These are phyloP conservation scores for Mucor lusitanicus DNA, from an alignment of 371 early-diverging fungal species.

Conservation along the genomic window DNA sequence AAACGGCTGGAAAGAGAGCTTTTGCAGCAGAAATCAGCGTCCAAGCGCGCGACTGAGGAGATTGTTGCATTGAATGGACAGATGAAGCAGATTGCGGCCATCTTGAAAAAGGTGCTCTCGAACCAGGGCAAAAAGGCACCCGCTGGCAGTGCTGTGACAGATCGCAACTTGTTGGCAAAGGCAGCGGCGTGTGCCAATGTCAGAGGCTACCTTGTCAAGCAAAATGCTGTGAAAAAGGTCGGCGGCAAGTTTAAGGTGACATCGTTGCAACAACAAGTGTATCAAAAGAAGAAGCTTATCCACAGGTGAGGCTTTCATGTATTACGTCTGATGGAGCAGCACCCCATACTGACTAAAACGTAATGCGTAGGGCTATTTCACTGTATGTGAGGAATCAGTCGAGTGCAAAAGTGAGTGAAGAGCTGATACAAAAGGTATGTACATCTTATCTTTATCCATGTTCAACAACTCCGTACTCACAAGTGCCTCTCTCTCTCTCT, in stretches of 20 bases:
- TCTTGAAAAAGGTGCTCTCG: slow-evolving; percentile 31
- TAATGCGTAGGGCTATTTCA: slow-evolving; percentile 28
- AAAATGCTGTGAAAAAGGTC: slow-evolving; percentile 11
- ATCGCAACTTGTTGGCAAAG: slow-evolving; percentile 38
- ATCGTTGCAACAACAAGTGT: slow-evolving; percentile 28
- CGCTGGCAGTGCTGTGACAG: slow-evolving; percentile 19
- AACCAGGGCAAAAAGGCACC: slow-evolving; percentile 9
- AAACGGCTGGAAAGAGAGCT: slow-evolving; percentile 34
- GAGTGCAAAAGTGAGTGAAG: not conserved
- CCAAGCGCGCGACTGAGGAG: slow-evolving; percentile 36
- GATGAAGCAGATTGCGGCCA: slow-evolving; percentile 37
- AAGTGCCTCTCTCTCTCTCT: too few species aligned
- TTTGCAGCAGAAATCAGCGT: slow-evolving; percentile 22
- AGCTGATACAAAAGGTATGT: slow-evolving; percentile 20
- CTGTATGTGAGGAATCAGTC: slow-evolving; percentile 14
- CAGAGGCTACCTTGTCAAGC: slow-evolving; percentile 20
- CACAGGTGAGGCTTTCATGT: not conserved
- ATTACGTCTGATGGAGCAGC: too few species aligned
- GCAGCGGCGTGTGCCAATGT: slow-evolving; percentile 41
- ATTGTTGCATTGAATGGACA: slow-evolving; percentile 25
- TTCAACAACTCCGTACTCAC: too few species aligned
- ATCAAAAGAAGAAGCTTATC: slow-evolving; percentile 34
- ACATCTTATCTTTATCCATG: not conserved
- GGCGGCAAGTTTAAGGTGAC: slow-evolving; percentile 18
- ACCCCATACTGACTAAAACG: too few species aligned